A percentile compares a stretch with the other conserved stretches of the same genome.
Evolutionary conservation across 495 filamentous ascomycete genomes (phyloP).

Genomic region (Aspergillus asperescens): DNA sequence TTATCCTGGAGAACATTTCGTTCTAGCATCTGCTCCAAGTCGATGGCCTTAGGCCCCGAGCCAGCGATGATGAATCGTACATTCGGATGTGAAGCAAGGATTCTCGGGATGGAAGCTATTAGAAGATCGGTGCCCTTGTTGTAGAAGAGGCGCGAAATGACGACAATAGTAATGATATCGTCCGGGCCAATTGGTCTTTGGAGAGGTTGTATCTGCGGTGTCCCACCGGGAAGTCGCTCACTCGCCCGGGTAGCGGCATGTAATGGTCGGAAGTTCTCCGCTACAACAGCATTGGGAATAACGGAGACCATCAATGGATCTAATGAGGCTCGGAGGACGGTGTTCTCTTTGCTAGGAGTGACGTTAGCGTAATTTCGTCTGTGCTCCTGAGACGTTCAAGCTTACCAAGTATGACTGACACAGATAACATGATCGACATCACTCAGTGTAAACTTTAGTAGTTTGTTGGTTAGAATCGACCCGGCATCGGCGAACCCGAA

Average conservation of each 20-base stretch:
- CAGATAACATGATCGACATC: slow-evolving; percentile 98
- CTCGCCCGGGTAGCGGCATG: slow-evolving; percentile 32
- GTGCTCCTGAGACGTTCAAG: not conserved
- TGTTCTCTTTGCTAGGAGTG: slow-evolving; percentile 82
- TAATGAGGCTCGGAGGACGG: slow-evolving; percentile 86
- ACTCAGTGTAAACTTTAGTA: slow-evolving; percentile 91
- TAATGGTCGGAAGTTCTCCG: slow-evolving; percentile 85
- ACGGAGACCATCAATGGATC: slow-evolving; percentile 96
- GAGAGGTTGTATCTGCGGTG: slow-evolving; percentile 40
- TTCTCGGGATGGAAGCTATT: slow-evolving; percentile 88
- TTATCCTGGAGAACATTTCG: slow-evolving; percentile 91
- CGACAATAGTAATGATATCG: slow-evolving; percentile 90
- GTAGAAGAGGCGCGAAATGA: slow-evolving; percentile 95
- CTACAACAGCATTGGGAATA: slow-evolving; percentile 95
- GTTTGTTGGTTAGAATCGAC: slow-evolving; percentile 93
- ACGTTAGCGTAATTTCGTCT: slow-evolving; percentile 4
- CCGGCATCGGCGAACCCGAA: slow-evolving; percentile 97
- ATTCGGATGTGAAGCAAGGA: slow-evolving; percentile 80
- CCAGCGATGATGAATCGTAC: slow-evolving; percentile 97
- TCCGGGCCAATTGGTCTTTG: slow-evolving; percentile 62
- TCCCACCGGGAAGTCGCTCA: slow-evolving; percentile 26
- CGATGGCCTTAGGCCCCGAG: slow-evolving; percentile 92
- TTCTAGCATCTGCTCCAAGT: slow-evolving; percentile 96
- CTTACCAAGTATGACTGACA: slow-evolving; percentile 92
- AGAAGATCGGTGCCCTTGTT: slow-evolving; percentile 97